phyloP scores from a whole-genome alignment of 2,329 filamentous ascomycete species.

The Chaetomium sp. region DNA sequence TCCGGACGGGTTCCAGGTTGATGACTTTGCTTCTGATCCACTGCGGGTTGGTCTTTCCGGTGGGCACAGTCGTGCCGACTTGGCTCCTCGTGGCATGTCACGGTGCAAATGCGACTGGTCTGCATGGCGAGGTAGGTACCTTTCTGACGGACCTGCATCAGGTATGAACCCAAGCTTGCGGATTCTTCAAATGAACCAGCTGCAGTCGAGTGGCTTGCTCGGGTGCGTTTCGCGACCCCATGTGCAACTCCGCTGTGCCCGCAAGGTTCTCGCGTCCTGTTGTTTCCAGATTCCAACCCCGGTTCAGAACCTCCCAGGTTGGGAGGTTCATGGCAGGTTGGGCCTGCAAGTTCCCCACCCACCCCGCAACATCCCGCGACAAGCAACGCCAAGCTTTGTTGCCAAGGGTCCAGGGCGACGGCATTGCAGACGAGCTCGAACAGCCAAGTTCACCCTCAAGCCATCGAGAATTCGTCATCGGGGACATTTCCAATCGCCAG shows the following conservation, averaged over 20 bases:
- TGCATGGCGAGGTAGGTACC: background rate
- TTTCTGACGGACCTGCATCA: background rate
- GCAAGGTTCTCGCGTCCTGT: background rate
- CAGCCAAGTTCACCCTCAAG: background rate
- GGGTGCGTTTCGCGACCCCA: background rate
- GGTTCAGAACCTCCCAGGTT: too few relatives aligned
- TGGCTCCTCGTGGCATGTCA: too few relatives aligned
- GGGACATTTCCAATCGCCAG: background rate
- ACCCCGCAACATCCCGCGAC: conserved; percentile 7
- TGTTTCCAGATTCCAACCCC: too few relatives aligned
- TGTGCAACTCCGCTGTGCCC: background rate
- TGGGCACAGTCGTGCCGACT: background rate
- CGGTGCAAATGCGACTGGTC: background rate
- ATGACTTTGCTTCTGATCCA: background rate
- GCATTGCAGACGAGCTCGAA: background rate
- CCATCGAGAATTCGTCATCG: background rate
- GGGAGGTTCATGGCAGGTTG: too few relatives aligned
- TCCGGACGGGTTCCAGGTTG: background rate
- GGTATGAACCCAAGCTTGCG: background rate
- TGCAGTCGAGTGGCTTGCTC: background rate
- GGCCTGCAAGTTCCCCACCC: background rate
- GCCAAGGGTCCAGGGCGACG: conserved; percentile 14
- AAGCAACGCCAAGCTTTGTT: conserved; percentile 23
- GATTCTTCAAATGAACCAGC: background rate
- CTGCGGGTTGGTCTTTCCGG: background rate